These are phyloP conservation scores for Wilhelminamyces savonicus DNA, from an alignment of 805 yeast genomes.

Conservation along the genomic window DNA sequence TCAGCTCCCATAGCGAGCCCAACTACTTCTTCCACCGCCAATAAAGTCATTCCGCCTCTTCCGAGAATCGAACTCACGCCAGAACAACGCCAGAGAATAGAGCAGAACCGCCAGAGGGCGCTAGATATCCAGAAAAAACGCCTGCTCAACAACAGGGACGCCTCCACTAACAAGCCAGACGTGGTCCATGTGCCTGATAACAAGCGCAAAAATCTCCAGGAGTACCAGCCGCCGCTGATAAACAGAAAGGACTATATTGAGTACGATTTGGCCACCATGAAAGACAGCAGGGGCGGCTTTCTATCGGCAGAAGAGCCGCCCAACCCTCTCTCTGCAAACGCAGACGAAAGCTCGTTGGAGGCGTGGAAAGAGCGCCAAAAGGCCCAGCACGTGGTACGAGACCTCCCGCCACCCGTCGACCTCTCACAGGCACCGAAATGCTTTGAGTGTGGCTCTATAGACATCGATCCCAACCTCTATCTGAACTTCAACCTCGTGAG, in stretches of 20 bases:
- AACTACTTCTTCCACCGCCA: constrained; percentile 1
- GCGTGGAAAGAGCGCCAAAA: constrained; percentile 46
- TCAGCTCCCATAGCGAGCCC: constrained; percentile 2
- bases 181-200: neutral
- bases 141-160: constrained; percentile 33
- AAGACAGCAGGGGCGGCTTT: constrained; percentile 84
- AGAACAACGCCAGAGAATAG: constrained; percentile 45
- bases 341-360: constrained; percentile 33
- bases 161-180: constrained; percentile 12
- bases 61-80: constrained; percentile 35
- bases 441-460: constrained; percentile 74
- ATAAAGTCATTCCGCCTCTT: constrained; percentile 1
- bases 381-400: constrained; percentile 32
- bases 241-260: constrained; percentile 66
- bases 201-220: constrained; percentile 9
- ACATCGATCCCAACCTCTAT: constrained; percentile 66
- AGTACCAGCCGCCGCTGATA: constrained; percentile 31
- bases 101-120: constrained; percentile 49
- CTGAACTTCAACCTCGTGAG: constrained; percentile 60
- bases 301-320: constrained; percentile 4
- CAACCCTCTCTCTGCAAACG: constrained; percentile 25
- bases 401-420: constrained; percentile 68
- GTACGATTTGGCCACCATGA: constrained; percentile 86
- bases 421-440: constrained; percentile 74
- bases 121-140: constrained; percentile 33